Evolutionary conservation across 108 stramenopile genomes (phyloP).

Genomic region (Cylindrotheca fusiformis): DNA sequence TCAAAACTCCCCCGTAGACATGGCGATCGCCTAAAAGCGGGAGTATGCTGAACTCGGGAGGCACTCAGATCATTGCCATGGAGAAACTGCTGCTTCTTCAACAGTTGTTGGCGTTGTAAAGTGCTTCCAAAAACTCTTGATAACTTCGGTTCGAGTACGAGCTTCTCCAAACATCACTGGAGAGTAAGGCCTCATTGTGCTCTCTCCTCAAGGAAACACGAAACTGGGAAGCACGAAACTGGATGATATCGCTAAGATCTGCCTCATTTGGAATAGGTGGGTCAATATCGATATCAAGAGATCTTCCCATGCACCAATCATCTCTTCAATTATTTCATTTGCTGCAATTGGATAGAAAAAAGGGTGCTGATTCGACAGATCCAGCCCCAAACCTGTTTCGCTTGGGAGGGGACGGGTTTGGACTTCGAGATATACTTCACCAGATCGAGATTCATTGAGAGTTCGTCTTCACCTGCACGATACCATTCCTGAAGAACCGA

Average conservation of each 20-base stretch:
- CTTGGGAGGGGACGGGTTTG: neutral
- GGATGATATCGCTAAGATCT: constrained; percentile 10
- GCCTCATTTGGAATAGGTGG: constrained; percentile 1
- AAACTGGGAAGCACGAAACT: constrained; percentile 11
- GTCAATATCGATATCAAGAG: constrained; percentile 13
- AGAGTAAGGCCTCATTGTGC: constrained; percentile 50
- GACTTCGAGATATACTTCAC: neutral
- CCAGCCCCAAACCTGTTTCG: neutral
- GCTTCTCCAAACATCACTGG: constrained; percentile 61
- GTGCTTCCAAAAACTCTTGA: constrained; percentile 49
- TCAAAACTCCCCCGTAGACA: too few relatives aligned
- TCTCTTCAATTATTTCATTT: constrained; percentile 15
- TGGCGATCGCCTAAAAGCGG: too few relatives aligned
- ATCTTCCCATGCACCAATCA: constrained; percentile 36
- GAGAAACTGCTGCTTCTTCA: constrained; percentile 3
- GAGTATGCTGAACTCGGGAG: too few relatives aligned
- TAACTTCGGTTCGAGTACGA: constrained; percentile 48
- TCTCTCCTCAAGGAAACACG: constrained; percentile 47
- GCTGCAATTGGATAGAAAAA: constrained; percentile 2
- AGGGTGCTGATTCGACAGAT: constrained; percentile 10
- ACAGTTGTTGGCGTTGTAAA: constrained; percentile 49
- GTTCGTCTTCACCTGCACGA: neutral
- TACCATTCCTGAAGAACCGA: neutral
- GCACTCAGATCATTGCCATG: too few relatives aligned
- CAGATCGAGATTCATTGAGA: neutral